Evolutionary conservation across 2,329 filamentous ascomycete species (phyloP), one percentile per base, ranked within the genome.

Genomic region (Phaeophleospora eucalypticola): DNA sequence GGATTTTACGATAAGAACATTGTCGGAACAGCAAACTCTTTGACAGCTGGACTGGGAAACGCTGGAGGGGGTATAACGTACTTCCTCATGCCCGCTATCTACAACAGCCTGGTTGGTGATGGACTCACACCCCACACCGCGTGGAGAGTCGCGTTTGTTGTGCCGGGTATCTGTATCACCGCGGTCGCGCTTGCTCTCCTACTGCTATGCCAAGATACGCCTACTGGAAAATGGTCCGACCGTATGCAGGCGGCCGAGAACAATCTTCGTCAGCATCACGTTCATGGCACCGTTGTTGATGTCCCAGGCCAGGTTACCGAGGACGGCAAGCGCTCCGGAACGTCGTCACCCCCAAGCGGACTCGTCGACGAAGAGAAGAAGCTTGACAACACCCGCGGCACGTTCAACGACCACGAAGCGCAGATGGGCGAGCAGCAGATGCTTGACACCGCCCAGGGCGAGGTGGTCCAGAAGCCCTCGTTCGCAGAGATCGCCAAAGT

Each of bases 1-100:
- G 88, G 84, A 0, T 95, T 95, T 74, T 95, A 89, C 65, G 89
- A 96, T 71, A 93, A 90, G 72, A 93, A 90, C 60, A 78, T 95
- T 19, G 86, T 95, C 15, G 90, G 90, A 39, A 90, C 87, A 4
- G 87, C 89, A 51, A 96, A 95, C 63, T 86, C 88, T 2, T 70
- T 95, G 15, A 84, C 89, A 1, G 90, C 83, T 35, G 90, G 90
- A 12, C 84, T 87, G 72, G 90, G 89, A 42, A 95, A 95, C 59
- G 80, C 87, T 19, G 89, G 90, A 48, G 90, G 89, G 53, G 90
- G 90, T 46, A 86, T 95, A 56, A 95, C 89, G 2, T 95, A 95
- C 71, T 94, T 95, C 66, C 80, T 91, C 58, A 95, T 95, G 89
- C 89, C 90, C 2, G 87, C 87, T 4, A 83, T 95, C 47, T 93